Evolutionary conservation across 2,329 filamentous ascomycete species (phyloP), one percentile per base, ranked within the genome.

Genomic region (Raffaelea deltoideospora): DNA sequence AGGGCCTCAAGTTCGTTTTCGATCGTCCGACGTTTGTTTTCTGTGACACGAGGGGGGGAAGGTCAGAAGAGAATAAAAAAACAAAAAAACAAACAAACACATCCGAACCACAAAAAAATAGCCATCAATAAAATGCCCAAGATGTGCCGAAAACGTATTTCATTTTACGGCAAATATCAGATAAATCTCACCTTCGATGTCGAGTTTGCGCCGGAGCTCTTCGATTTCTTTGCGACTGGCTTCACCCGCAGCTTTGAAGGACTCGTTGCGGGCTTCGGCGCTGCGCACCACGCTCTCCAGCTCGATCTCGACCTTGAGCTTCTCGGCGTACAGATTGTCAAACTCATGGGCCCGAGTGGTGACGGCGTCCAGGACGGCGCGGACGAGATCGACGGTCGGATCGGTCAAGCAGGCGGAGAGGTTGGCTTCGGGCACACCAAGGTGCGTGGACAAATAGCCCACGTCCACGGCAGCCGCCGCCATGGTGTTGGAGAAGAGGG

Each of bases 221-320:
- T 88, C 80, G 1, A 87, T 72, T 46, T 95, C 87, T 46, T 83
- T 81, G 42, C 87, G 67, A 10, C 81, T 79, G 54, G 88, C 88
- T 43, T 92, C 85, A 31, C 85, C 72, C 1, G 80, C 82, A 6
- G 72, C 67, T 59, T 90, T 93, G 53, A 90, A 75, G 9, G 77
- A 73, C 52, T 88, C 84, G 45, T 78, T 77, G 57, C 86, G 82
- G 19, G 79, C 76, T 53, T 96, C 88, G 41, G 80, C 79, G 45
- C 73, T 81, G 48, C 86, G 79, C 33, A 94, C 79, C 15, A 79
- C 80, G 56, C 85, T 90, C 56, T 98, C 90, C 8, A 96, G 71
- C 62, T 96, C 87, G 31, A 98, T 90, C 50, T 94, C 85, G 32
- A 83, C 65, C 47, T 84, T 79, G 31, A 95, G 69, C 60, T 95